Percentiles rank a stretch among this genome's conserved stretches.
Evolutionary conservation across 768 basidiomycete genomes (phyloP).

Genomic region (Mycena venus): DNA sequence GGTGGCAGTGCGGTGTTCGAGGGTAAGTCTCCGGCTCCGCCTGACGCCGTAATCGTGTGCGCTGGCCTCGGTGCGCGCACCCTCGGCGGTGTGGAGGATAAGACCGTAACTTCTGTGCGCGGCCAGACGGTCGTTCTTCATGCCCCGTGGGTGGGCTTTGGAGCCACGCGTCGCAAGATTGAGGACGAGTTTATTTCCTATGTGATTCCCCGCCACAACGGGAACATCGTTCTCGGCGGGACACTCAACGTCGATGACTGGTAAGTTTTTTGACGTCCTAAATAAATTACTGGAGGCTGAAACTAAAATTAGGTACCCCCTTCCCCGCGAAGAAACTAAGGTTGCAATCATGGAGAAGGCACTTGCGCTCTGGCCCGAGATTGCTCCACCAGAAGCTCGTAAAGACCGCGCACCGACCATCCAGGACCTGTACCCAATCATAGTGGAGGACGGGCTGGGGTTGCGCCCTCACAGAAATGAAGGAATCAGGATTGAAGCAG

Average conservation of each 20-base stretch:
- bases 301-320: slow-evolving; percentile 25
- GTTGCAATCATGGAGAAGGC: slow-evolving; percentile 33
- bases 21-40: slow-evolving; percentile 6
- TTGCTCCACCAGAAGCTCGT: slow-evolving; percentile 49
- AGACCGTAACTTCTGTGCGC: slow-evolving; percentile 67
- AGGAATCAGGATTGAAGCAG: slow-evolving; percentile 69
- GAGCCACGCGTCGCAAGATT: slow-evolving; percentile 28
- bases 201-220: slow-evolving; percentile 73
- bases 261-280: slow-evolving; percentile 36
- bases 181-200: slow-evolving; percentile 54
- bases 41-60: slow-evolving; percentile 34
- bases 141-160: slow-evolving; percentile 57
- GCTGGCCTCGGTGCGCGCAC: slow-evolving; percentile 60
- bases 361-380: slow-evolving; percentile 47
- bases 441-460: slow-evolving; percentile 54
- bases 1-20: slow-evolving; percentile 48
- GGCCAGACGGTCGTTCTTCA: slow-evolving; percentile 74
- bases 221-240: slow-evolving; percentile 69
- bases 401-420: slow-evolving; percentile 44
- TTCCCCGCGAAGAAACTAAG: slow-evolving; percentile 33
- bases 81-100: slow-evolving; percentile 73
- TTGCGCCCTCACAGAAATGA: slow-evolving; percentile 68
- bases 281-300: too few relatives aligned
- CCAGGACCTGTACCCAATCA: slow-evolving; percentile 49
- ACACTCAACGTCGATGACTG: slow-evolving; percentile 64